Evolutionary conservation across 1,284 basidiomycete genomes (phyloP), one percentile per base, ranked within the genome.

Genomic region (Irpex lacteus): DNA sequence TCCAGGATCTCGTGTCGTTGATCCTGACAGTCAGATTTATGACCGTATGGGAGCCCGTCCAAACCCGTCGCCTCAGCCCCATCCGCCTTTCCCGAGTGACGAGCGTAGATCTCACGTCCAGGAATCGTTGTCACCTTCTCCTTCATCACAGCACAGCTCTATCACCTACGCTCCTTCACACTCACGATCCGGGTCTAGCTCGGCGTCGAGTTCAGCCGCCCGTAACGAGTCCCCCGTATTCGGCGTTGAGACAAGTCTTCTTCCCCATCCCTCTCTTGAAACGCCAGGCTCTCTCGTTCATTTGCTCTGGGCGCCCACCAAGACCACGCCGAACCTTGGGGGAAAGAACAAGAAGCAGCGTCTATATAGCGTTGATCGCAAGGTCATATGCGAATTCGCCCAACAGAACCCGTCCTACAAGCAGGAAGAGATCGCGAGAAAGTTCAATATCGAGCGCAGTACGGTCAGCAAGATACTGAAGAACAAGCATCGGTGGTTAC

Each of bases 391-490:
- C 72, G 69, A 85, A 52, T 88, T 86, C 76, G 84, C 87, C 69
- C 75, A 81, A 59, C 77, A 86, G 2, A 79, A 91, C 70, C 89
- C 89, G 0, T 83, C 84, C 64, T 81, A 84, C 19, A 82, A 89
- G 63, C 93, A 95, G 74, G 92, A 95, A 71, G 90, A 93, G 70
- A 93, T 96, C 69, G 94, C 91, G 0, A 76, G 77, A 9, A 76
- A 79, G 49, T 96, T 90, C 73, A 85, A 86, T 60, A 90, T 96
- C 62, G 95, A 96, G 74, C 88, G 95, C 59, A 95, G 92, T 76
- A 96, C 94, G n/a, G 91, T 96, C 72, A 93, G 90, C 77, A 96
- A 96, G 79, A 96, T 95, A 67, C 82, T 96, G 66, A 96, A 95
- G 73, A 79, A 92, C 71, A 92, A 92, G 76, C 82, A 84, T 15